Base-by-base conservation (phyloP, 805 yeast genomes). In the Candida xiaguanensis region DNA sequence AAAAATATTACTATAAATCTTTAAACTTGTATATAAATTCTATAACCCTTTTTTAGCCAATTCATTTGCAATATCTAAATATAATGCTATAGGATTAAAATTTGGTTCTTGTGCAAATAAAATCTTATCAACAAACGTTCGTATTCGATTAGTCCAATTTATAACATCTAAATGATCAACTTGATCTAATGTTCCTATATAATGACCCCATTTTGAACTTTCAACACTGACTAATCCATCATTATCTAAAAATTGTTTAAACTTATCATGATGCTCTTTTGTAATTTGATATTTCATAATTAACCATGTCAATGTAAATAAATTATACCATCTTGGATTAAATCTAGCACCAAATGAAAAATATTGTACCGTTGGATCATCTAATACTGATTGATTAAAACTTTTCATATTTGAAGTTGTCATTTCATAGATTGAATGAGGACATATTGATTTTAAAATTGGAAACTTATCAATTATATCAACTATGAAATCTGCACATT, bases 91-190 rank as follows among this genome's bases (percentile, higher is more conserved):
- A 0, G 93, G 83, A 47, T 83, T 75, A 53, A 83, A 80, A 13
- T 65, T 63, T 2, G 64, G 67, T 46, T 61, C 48, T 52, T 56
- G 56, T 50, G 53, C 48, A 49, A 55, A 57, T 44, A 51, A 34
- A 36, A 52, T 37, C 47, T 48, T 53, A 53, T 68, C 65, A 38
- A 63, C 28, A 44, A 58, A 41, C 50, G 69, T 44, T 42, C 76
- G 72, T 2, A 74, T 42, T 3, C 69, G 54, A 50, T 80, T 82
- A 35, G 81, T 75, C 95, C 95, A 83, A 54, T 89, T 90, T 36
- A 89, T 86, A 43, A 88, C 63, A 56, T 90, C 96, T 43, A 87
- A 65, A 61, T 89, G 97, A 59, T 89, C 96, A 2, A 84, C 87
- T 46, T 80, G 74, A 29, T 77, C 77, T 25, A 90, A 57, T 0